A percentile compares a stretch with the other conserved stretches of the same genome.
Conservation (phyloP, 2,329 filamentous ascomycete genomes). For the Ophiostoma triangulosporum region DNA sequence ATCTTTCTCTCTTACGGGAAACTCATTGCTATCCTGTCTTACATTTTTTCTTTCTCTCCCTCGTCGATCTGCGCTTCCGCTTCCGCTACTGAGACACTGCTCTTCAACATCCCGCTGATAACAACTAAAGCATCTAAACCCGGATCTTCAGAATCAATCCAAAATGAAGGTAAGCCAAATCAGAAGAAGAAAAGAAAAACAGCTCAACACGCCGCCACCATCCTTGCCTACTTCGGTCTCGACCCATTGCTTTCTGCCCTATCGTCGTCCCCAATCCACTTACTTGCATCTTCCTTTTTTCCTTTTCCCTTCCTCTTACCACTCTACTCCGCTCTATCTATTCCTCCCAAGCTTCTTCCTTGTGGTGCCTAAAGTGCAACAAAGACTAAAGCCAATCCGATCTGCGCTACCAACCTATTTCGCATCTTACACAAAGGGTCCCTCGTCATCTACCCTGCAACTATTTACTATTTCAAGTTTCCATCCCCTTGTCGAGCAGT, state of each 20-base stretch:
- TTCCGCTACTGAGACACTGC: slow-evolving; percentile 7
- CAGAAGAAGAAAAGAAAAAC: slow-evolving; percentile 33
- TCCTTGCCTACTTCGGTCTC: not conserved
- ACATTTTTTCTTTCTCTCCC: slow-evolving; percentile 9
- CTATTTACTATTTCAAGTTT: not conserved
- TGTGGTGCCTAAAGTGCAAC: not conserved
- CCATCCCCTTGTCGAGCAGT: not conserved
- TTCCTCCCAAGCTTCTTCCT: not conserved
- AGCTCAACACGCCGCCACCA: not conserved
- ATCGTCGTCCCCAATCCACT: not conserved
- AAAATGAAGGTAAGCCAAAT: not conserved
- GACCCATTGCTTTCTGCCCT: not conserved
- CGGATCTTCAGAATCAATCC: not conserved
- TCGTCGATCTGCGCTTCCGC: slow-evolving; percentile 4
- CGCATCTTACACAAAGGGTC: not conserved
- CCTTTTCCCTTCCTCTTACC: not conserved
- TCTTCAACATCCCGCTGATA: slow-evolving; percentile 1
- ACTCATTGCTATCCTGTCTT: slow-evolving; percentile 5
- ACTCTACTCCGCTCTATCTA: not conserved
- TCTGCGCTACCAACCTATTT: not conserved
- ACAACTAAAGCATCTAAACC: not conserved
- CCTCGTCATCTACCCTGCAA: not conserved
- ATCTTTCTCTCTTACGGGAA: not conserved
- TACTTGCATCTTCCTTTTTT: not conserved
- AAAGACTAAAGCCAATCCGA: not conserved